These are phyloP conservation scores for Aaosphaeria pasadenensis DNA, from an alignment of 2,329 filamentous ascomycete species.

Conservation along the genomic window DNA sequence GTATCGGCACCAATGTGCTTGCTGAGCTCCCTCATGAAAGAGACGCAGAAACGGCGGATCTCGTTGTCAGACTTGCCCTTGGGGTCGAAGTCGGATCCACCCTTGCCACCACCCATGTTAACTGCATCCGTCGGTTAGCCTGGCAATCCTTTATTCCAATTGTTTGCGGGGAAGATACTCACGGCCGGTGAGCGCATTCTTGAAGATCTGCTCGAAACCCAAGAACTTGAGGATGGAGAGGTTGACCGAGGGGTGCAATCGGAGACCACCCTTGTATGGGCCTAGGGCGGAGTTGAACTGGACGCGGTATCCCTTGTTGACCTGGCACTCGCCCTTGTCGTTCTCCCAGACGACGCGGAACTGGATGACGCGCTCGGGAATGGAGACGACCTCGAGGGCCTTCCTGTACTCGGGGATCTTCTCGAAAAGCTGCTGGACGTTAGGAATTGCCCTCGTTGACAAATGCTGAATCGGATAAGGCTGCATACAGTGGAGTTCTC, in stretches of 20 bases:
- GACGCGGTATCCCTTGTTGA: slow-evolving; percentile 93
- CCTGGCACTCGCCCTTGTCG: slow-evolving; percentile 82
- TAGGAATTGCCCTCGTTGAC: neutral
- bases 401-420: slow-evolving; percentile 93
- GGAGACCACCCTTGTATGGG: slow-evolving; percentile 95
- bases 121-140: slow-evolving; percentile 47
- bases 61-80: slow-evolving; percentile 98
- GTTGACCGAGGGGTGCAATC: slow-evolving; percentile 89
- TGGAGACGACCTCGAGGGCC: slow-evolving; percentile 80
- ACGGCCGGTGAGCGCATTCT: slow-evolving; percentile 96
- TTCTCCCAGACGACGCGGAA: slow-evolving; percentile 98
- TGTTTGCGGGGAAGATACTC: slow-evolving; percentile 38
- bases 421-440: slow-evolving; percentile 63
- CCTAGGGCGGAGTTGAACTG: slow-evolving; percentile 98
- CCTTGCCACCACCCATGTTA: slow-evolving; percentile 96
- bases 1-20: slow-evolving; percentile 94
- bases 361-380: slow-evolving; percentile 94
- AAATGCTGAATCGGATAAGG: no score
- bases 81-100: slow-evolving; percentile 96
- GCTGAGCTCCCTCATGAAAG: slow-evolving; percentile 94
- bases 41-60: slow-evolving; percentile 93
- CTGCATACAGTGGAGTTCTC: slow-evolving; percentile 70
- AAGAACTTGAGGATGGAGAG: slow-evolving; percentile 85
- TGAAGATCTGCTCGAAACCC: slow-evolving; percentile 99
- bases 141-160: neutral